Conservation (phyloP, 2,329 filamentous ascomycete species). For the Neophaeococcomyces aloes region DNA sequence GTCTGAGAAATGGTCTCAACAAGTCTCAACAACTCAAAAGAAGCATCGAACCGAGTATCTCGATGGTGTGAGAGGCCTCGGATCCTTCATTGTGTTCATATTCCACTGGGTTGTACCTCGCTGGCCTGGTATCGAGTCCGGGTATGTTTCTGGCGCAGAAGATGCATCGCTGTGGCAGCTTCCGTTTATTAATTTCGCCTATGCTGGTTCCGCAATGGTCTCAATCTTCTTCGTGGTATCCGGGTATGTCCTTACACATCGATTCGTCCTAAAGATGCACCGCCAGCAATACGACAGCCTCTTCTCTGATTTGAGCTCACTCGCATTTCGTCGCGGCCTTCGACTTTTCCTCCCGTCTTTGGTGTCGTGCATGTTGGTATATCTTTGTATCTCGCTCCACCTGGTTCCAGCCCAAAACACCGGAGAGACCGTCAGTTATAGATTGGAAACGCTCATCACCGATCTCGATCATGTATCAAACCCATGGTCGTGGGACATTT, state of each 20-base stretch:
- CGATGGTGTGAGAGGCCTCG: conserved; percentile 24
- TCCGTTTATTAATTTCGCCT: conserved; percentile 7
- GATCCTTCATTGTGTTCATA: conserved; percentile 22
- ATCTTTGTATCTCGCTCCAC: neutral
- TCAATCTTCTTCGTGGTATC: conserved; percentile 40
- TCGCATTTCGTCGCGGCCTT: conserved; percentile 1
- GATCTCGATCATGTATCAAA: neutral
- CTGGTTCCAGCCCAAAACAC: neutral
- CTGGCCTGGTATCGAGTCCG: neutral
- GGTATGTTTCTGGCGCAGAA: neutral
- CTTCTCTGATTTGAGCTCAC: conserved; percentile 26
- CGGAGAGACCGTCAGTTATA: neutral
- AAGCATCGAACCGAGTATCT: conserved; percentile 9
- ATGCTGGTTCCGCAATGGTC: conserved; percentile 24
- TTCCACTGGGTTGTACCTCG: conserved; percentile 14
- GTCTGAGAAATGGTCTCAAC: neutral
- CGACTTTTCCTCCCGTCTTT: conserved; percentile 6
- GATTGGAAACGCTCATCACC: neutral
- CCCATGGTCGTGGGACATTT: conserved; percentile 1
- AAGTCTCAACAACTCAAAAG: neutral
- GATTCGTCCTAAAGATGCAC: conserved; percentile 30
- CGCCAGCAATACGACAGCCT: conserved; percentile 29
- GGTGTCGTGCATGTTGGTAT: conserved; percentile 3
- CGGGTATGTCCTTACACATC: conserved; percentile 37
- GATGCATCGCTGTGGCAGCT: conserved; percentile 3